A percentile compares a stretch with the other conserved stretches of the same genome.
Conservation (phyloP, 805 yeast genomes). For the Scheffersomyces spartinae region DNA sequence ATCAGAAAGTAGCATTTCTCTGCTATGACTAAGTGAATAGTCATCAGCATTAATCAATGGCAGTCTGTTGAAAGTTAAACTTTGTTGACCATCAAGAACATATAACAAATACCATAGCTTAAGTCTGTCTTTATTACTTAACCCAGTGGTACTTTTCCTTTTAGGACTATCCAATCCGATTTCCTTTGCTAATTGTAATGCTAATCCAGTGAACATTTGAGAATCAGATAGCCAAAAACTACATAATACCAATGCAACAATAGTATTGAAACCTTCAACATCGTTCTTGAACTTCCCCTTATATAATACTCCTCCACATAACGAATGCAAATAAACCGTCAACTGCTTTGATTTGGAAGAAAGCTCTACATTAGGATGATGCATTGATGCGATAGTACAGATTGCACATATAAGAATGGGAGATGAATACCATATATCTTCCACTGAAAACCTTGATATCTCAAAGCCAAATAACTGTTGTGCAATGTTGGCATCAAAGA, state of each 20-base stretch:
- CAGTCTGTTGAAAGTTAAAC: conserved; percentile 46
- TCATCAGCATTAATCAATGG: conserved; percentile 42
- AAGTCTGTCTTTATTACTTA: conserved; percentile 32
- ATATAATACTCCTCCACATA: conserved; percentile 23
- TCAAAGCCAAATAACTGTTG: conserved; percentile 61
- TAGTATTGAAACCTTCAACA: conserved; percentile 43
- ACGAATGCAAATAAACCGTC: conserved; percentile 18
- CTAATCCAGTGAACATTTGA: conserved; percentile 56
- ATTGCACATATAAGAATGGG: conserved; percentile 50
- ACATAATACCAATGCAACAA: conserved; percentile 52
- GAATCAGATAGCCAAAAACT: conserved; percentile 60
- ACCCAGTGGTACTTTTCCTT: conserved; percentile 3
- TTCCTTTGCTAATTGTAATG: conserved; percentile 53
- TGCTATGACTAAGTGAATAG: conserved; percentile 29
- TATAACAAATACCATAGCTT: conserved; percentile 59
- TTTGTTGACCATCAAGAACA: conserved; percentile 59
- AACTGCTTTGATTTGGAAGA: conserved; percentile 17
- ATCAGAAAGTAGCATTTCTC: conserved; percentile 20
- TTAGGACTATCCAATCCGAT: conserved; percentile 31
- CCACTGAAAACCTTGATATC: conserved; percentile 36
- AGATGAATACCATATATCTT: conserved; percentile 40
- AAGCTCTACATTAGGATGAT: conserved; percentile 32
- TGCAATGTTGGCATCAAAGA: conserved; percentile 43
- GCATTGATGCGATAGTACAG: conserved; percentile 51
- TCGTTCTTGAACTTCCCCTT: conserved; percentile 30